Evolutionary conservation across 306 rosid genomes (phyloP), one percentile per base, ranked within the genome.

Genomic region (Ormosia emarginata): DNA sequence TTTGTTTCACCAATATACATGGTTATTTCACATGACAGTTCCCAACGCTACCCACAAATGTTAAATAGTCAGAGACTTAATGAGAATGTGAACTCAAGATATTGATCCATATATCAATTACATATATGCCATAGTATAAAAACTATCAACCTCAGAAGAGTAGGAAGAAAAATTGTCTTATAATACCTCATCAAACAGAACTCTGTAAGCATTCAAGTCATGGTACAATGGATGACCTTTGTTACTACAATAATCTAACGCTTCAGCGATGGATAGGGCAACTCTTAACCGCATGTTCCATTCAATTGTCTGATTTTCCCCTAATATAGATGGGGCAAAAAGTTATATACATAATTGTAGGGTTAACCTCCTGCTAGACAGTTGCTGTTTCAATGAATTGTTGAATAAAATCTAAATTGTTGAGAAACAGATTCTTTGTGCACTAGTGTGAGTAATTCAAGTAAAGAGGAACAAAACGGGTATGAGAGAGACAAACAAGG

Each of bases 241-340:
- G 29, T 81, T 49, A 75, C 86, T 83, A 83, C 95, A 93, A 81
- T 93, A 84, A 61, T 90, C 90, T 77, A 91, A 84, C 18, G 94
- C 97, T 70, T 93, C 89, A n/a, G 90, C 86, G 71, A 93, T 93
- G 84, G 57, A 82, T 32, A 93, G 34, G 79, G 95, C 95, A 79
- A 91, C 95, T 81, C 97, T 85, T 83, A 91, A 79, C 36, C 95
- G 90, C 95, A 93, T 88, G 56, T 89, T 89, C 97, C 97, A 93
- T 85, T 89, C 92, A 46, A 93, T 88, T 59, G 94, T 93, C 87
- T 88, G 97, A 81, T 88, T 93, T 84, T 93, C 95, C 95, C 97
- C 97, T 91, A 85, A 49, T 78, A 85, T 57, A 62, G 53, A 77
- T 14, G 50, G 17, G 44, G 74, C 63, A 37, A 74, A 73, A 46